These are phyloP conservation scores for Melanopsichium pennsylvanicum DNA, from an alignment of 1,284 basidiomycete species.

Conservation along the genomic window DNA sequence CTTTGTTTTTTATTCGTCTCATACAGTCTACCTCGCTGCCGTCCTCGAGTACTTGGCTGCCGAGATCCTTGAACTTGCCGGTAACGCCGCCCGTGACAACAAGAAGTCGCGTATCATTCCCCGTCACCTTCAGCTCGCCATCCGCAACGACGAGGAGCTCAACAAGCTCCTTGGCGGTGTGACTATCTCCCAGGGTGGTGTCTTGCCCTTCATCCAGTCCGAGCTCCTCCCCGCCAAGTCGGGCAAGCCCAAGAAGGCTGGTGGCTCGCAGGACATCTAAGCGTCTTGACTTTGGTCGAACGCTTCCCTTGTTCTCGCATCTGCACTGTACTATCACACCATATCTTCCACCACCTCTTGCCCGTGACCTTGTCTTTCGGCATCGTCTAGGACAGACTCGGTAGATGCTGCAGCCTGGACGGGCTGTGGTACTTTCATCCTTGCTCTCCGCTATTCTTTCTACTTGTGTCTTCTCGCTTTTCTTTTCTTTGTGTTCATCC, in stretches of 20 bases:
- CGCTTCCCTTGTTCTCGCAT: slow-evolving; percentile 22
- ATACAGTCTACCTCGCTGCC: slow-evolving; percentile 82
- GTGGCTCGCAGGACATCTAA: slow-evolving; percentile 64
- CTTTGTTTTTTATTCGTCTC: slow-evolving; percentile 12
- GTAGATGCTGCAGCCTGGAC: slow-evolving; percentile 12
- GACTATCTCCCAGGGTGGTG: slow-evolving; percentile 80
- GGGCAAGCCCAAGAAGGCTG: slow-evolving; percentile 68
- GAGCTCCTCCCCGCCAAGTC: slow-evolving; percentile 77
- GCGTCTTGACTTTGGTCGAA: slow-evolving; percentile 13
- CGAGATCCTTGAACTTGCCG: slow-evolving; percentile 88
- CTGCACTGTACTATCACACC: slow-evolving; percentile 29
- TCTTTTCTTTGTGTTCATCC: slow-evolving; percentile 51
- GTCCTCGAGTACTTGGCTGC: slow-evolving; percentile 90
- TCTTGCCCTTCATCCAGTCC: slow-evolving; percentile 90
- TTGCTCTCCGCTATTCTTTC: slow-evolving; percentile 1
- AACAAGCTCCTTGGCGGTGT: slow-evolving; percentile 70
- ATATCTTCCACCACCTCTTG: slow-evolving; percentile 4
- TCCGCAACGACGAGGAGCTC: slow-evolving; percentile 93
- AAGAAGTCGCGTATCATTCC: slow-evolving; percentile 96
- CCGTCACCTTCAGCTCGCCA: slow-evolving; percentile 88
- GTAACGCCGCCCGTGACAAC: slow-evolving; percentile 96
- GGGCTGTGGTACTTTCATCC: slow-evolving; percentile 3
- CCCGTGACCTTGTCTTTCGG: not conserved
- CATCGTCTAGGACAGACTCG: slow-evolving; percentile 13
- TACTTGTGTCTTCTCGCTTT: slow-evolving; percentile 14